These are phyloP conservation scores for Tubosaeta sp. DNA, from an alignment of 768 basidiomycete genomes.

Conservation along the genomic window DNA sequence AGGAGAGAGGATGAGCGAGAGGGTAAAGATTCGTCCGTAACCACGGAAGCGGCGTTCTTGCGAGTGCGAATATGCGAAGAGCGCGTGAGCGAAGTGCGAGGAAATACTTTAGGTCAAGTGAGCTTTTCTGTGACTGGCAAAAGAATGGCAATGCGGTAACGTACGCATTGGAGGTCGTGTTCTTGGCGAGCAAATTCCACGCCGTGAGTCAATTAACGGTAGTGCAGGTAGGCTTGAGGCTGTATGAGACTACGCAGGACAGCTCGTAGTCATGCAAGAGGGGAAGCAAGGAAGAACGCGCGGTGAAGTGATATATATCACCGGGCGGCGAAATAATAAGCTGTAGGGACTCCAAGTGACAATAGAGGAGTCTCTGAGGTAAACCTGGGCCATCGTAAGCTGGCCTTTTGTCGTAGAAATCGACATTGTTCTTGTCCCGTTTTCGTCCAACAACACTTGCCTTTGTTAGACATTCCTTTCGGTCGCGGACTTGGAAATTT, in stretches of 20 bases:
- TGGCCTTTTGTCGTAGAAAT: slow-evolving; percentile 20
- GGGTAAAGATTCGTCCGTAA: slow-evolving; percentile 4
- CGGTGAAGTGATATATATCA: slow-evolving; percentile 17
- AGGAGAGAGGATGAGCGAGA: slow-evolving; percentile 6
- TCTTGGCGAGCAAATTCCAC: not conserved
- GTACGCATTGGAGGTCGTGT: slow-evolving; percentile 23
- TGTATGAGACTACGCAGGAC: not conserved
- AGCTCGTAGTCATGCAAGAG: slow-evolving; percentile 6
- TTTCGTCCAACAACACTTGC: slow-evolving; percentile 22
- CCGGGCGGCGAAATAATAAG: slow-evolving; percentile 5
- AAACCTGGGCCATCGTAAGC: slow-evolving; percentile 7
- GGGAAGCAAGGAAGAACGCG: not conserved
- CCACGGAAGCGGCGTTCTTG: slow-evolving; percentile 14
- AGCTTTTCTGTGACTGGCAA: not conserved
- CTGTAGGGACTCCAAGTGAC: slow-evolving; percentile 8
- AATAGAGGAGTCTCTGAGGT: slow-evolving; percentile 6
- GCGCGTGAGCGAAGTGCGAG: slow-evolving; percentile 25
- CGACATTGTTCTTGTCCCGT: slow-evolving; percentile 25
- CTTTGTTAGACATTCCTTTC: slow-evolving; percentile 12
- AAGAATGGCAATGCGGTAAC: not conserved
- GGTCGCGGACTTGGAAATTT: slow-evolving; percentile 14
- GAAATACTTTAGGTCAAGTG: slow-evolving; percentile 14
- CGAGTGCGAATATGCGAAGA: slow-evolving; percentile 21
- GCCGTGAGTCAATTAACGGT: not conserved
- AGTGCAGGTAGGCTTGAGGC: slow-evolving; percentile 2